Conservation (phyloP, 2,329 filamentous ascomycete species). For the Sphaerulina vaccinii region DNA sequence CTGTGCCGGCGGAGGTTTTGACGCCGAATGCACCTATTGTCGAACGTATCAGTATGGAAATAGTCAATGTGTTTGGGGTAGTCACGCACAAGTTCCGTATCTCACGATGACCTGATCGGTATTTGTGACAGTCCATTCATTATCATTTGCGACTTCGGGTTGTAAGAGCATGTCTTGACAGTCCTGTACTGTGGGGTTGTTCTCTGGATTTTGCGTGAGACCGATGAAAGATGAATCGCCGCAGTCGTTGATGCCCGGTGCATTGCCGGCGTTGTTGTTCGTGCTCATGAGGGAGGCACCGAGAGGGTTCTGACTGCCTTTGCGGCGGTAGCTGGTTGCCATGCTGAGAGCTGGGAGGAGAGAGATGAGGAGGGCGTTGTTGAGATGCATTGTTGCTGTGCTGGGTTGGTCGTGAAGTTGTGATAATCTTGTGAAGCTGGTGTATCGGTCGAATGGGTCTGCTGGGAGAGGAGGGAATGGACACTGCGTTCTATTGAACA, state of each 20-base stretch:
- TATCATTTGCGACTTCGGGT: background rate
- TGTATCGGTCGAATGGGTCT: background rate
- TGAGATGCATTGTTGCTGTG: slow-evolving; percentile 9
- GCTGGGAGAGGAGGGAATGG: background rate
- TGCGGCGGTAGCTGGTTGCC: slow-evolving; percentile 3
- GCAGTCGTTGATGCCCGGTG: slow-evolving; percentile 16
- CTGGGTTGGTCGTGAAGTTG: too few relatives aligned
- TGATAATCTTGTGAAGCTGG: background rate
- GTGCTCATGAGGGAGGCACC: background rate
- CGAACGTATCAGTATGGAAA: background rate
- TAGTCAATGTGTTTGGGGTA: background rate
- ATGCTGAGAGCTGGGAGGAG: slow-evolving; percentile 9
- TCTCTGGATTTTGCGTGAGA: background rate
- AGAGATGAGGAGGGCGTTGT: slow-evolving; percentile 4
- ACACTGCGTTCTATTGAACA: background rate
- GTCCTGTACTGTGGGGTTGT: slow-evolving; percentile 7
- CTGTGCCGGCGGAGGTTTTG: background rate
- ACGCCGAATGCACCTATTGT: slow-evolving; percentile 17
- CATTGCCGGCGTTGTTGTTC: slow-evolving; percentile 12
- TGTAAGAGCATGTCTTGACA: slow-evolving; percentile 17
- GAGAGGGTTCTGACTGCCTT: background rate
- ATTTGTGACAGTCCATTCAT: slow-evolving; percentile 11
- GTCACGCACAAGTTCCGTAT: slow-evolving; percentile 12
- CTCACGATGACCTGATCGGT: background rate
- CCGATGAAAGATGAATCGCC: slow-evolving; percentile 14